A percentile compares a stretch with the other conserved stretches of the same genome.
Conservation (phyloP, 2,329 filamentous ascomycete species). For the Aureobasidium sp. region DNA sequence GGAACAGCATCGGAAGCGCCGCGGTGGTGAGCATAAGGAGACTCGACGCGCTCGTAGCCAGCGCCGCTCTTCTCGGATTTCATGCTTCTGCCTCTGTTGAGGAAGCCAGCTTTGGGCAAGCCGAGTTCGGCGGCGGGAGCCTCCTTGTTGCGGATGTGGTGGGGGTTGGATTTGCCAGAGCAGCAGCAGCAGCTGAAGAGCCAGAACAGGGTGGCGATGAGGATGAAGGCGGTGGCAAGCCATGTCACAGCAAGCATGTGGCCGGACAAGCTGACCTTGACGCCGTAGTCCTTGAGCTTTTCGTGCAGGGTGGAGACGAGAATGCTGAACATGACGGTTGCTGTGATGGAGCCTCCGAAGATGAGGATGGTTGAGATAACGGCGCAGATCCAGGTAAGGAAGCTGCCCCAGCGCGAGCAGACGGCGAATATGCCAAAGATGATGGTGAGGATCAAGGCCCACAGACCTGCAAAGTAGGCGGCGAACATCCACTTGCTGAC, state of each 20-base stretch:
- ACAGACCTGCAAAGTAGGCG: conserved; percentile 65
- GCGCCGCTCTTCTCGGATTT: neutral
- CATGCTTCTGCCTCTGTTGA: conserved; percentile 4
- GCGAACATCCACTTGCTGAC: conserved; percentile 77
- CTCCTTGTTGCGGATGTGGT: conserved; percentile 31
- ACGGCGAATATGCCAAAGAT: conserved; percentile 72
- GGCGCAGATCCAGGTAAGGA: conserved; percentile 71
- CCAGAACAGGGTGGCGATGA: conserved; percentile 81
- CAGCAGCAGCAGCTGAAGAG: conserved; percentile 88
- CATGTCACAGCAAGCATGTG: conserved; percentile 65
- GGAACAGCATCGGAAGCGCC: neutral
- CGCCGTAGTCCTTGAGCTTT: conserved; percentile 61
- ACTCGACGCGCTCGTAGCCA: neutral
- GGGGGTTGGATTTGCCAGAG: conserved; percentile 51
- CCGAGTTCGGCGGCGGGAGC: conserved; percentile 19
- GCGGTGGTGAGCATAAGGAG: neutral
- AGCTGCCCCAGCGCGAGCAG: conserved; percentile 73
- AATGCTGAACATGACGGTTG: conserved; percentile 64
- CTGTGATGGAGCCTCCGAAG: conserved; percentile 59
- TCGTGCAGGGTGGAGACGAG: conserved; percentile 61
- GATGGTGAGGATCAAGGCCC: conserved; percentile 62
- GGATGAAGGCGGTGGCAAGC: conserved; percentile 69
- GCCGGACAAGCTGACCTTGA: conserved; percentile 57
- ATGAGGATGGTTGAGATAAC: conserved; percentile 47
- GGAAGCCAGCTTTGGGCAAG: conserved; percentile 18